These are phyloP conservation scores for Hemisphaericaspora subhashii DNA, from an alignment of 1,139 yeast species.

Conservation along the genomic window DNA sequence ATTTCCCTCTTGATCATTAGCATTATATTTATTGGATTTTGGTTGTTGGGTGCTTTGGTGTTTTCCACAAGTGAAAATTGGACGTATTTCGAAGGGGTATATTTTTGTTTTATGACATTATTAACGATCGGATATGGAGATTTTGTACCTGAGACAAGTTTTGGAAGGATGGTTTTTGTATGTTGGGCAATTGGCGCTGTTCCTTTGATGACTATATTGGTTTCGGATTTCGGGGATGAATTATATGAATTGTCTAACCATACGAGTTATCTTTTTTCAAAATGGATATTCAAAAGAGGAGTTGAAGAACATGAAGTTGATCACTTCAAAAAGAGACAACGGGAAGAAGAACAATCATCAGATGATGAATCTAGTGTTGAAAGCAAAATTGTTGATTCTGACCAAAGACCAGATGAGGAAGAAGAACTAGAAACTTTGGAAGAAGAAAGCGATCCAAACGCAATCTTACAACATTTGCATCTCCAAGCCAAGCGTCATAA, in stretches of 20 bases:
- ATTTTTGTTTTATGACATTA: slow-evolving; percentile 73
- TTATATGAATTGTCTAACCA: slow-evolving; percentile 37
- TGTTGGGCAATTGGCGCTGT: slow-evolving; percentile 81
- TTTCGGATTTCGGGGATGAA: slow-evolving; percentile 70
- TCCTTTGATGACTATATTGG: slow-evolving; percentile 81
- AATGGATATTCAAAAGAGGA: slow-evolving; percentile 12
- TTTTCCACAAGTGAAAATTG: slow-evolving; percentile 62
- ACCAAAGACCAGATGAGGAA: slow-evolving; percentile 12
- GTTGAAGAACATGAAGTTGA: slow-evolving; percentile 10
- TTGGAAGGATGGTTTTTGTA: slow-evolving; percentile 73
- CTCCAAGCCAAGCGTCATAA: background rate
- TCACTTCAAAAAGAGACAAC: slow-evolving; percentile 3
- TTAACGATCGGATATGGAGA: slow-evolving; percentile 88
- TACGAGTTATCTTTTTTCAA: slow-evolving; percentile 18
- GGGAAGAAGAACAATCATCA: slow-evolving; percentile 12
- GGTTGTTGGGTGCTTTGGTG: slow-evolving; percentile 71
- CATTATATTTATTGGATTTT: slow-evolving; percentile 52
- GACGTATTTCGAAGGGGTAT: slow-evolving; percentile 67
- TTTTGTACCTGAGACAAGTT: slow-evolving; percentile 56
- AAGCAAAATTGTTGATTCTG: slow-evolving; percentile 7
- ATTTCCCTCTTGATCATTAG: slow-evolving; percentile 42
- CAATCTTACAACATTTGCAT: slow-evolving; percentile 7
- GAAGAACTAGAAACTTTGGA: slow-evolving; percentile 9
- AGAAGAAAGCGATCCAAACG: slow-evolving; percentile 8
- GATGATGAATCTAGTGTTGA: slow-evolving; percentile 4